These are phyloP conservation scores for Amanita thiersii DNA, from an alignment of 768 basidiomycete species.

Conservation along the genomic window DNA sequence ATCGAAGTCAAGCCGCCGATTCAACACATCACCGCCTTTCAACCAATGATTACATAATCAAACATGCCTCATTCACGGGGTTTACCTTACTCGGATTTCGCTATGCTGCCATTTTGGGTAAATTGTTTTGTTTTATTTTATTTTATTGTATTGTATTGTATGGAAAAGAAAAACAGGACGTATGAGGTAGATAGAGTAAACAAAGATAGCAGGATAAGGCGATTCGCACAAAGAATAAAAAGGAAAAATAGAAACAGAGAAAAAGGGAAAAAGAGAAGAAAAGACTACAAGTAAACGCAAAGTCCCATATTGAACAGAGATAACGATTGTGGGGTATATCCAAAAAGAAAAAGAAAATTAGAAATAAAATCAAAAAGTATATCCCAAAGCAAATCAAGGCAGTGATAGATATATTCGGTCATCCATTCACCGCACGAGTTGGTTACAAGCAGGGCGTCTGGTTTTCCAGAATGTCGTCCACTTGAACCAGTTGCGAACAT, in stretches of 20 bases:
- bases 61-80: too few species aligned
- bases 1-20: too few species aligned
- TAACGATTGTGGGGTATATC: neutral
- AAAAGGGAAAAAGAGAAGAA: neutral
- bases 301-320: too few species aligned
- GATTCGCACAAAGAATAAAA: neutral
- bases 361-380: neutral
- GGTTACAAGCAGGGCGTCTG: neutral
- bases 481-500: too few species aligned
- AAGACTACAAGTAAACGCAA: neutral
- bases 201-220: neutral
- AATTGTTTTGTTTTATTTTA: neutral
- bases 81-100: too few species aligned
- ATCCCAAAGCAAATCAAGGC: neutral
- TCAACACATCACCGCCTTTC: too few species aligned
- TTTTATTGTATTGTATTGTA: neutral
- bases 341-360: neutral
- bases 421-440: neutral
- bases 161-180: neutral
- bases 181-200: neutral
- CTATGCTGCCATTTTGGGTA: too few species aligned
- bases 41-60: too few species aligned
- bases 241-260: neutral
- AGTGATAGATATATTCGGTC: neutral
- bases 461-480: neutral